Base-by-base conservation (phyloP, 345 rosid species). In the Populus alba region DNA sequence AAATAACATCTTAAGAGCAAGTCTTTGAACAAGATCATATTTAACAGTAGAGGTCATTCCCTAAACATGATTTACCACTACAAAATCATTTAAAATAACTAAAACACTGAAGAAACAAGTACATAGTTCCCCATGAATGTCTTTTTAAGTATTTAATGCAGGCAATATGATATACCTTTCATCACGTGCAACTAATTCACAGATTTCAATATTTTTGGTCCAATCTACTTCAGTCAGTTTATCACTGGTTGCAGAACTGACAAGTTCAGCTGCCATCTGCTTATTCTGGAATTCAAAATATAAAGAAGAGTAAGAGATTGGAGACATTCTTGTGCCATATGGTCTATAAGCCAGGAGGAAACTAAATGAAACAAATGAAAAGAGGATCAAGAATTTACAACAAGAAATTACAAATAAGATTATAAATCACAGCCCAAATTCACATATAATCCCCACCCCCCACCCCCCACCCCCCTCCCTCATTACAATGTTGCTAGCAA, bases 151-250 rank as follows among this genome's bases (percentile, higher is more conserved):
- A 31, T 7, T 16, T 9, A 72, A 78, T 49, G 17, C 67, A 69
- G 25, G 10, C 20, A 49, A 39, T 20, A 81, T 68, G 51, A 22
- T 63, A 65, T 87, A 93, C 98, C 94, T 91, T 74, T 87, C 92
- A 83, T 93, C 97, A 65, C 75, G 85, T 25, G 97, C 89, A 41
- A 89, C 92, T 73, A 89, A 77, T 88, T 96, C 99, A 78, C 99
- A 96, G 77, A 93, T 91, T 88, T 93, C 90, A 74, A 96, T 96
- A 82, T 89, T 92, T 83, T 92, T 96, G 53, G 89, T 81, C 99
- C 99, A 96, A 80, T 96, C 92, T 73, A 94, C 81, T 83, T 96
- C 98, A 70, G 86, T 37, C 79, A 96, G 89, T 86, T 96, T 96
- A 70, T 90, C 97, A 81, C 90, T 90, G 12, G 99, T 96, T 43